These are phyloP conservation scores for Fusarium nisikadoi DNA, from an alignment of 2,329 filamentous ascomycete species.

Conservation along the genomic window DNA sequence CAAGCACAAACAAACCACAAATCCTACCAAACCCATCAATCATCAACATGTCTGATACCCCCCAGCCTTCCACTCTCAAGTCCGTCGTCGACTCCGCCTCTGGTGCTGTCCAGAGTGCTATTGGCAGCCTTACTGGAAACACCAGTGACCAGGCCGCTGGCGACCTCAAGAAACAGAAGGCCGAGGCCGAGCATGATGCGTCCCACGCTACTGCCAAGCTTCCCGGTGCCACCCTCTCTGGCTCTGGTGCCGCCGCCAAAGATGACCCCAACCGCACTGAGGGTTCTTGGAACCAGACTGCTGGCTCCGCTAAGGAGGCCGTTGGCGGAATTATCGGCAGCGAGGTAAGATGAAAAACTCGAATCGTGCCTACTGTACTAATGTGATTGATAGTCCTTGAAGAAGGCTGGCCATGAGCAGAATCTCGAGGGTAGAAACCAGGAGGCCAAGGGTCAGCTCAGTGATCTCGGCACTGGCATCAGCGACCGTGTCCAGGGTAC, in stretches of 20 bases:
- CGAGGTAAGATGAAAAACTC: constrained; percentile 60
- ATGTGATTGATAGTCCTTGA: constrained; percentile 64
- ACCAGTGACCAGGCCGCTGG: constrained; percentile 73
- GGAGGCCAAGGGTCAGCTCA: constrained; percentile 85
- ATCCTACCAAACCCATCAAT: constrained; percentile 1
- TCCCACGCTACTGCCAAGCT: constrained; percentile 80
- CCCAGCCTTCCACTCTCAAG: constrained; percentile 76
- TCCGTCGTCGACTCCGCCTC: constrained; percentile 79
- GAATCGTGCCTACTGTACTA: constrained; percentile 5
- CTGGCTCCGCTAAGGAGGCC: constrained; percentile 86
- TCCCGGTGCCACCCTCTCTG: constrained; percentile 76
- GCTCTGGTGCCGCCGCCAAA: constrained; percentile 74
- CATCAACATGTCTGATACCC: constrained; percentile 46
- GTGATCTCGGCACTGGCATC: constrained; percentile 75
- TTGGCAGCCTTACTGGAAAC: constrained; percentile 80
- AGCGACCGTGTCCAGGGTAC: constrained; percentile 75
- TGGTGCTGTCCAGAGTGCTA: constrained; percentile 75
- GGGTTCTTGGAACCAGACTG: constrained; percentile 87
- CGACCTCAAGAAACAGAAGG: constrained; percentile 72
- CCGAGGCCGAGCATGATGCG: constrained; percentile 73
- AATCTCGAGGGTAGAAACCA: constrained; percentile 82
- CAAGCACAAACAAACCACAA: constrained; percentile 1
- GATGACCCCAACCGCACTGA: constrained; percentile 78
- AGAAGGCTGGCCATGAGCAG: constrained; percentile 79
- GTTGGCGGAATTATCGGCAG: constrained; percentile 80